These are phyloP conservation scores for Piromyces sp. DNA, from an alignment of 192 early-diverging fungal genomes.

Conservation along the genomic window DNA sequence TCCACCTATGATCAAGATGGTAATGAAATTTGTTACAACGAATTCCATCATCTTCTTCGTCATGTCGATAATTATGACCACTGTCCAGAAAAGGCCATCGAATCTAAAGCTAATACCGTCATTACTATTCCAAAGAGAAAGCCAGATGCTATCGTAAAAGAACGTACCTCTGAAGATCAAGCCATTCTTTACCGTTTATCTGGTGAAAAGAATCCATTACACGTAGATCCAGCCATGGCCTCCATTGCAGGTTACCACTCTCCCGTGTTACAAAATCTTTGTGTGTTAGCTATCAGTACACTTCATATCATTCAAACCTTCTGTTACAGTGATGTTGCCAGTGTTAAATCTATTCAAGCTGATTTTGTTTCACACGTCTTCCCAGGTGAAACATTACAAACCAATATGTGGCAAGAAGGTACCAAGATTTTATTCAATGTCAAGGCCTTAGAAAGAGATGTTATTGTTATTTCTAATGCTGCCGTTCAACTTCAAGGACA, in stretches of 20 bases:
- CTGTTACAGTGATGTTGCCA: conserved; percentile 5
- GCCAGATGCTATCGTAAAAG: conserved; percentile 63
- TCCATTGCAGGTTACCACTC: conserved; percentile 86
- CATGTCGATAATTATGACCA: conserved; percentile 75
- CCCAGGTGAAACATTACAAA: conserved; percentile 95
- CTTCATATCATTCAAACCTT: conserved; percentile 8
- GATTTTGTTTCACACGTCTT: conserved; percentile 74
- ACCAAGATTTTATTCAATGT: conserved; percentile 86
- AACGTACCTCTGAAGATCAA: conserved; percentile 79
- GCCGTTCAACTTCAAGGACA: conserved; percentile 62
- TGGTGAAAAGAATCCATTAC: conserved; percentile 94
- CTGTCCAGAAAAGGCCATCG: conserved; percentile 48
- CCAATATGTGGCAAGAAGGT: conserved; percentile 87
- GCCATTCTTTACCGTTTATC: conserved; percentile 90
- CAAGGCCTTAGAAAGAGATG: conserved; percentile 81
- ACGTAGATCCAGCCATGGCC: conserved; percentile 91
- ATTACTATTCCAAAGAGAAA: conserved; percentile 66
- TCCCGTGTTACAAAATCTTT: conserved; percentile 93
- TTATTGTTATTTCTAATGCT: conserved; percentile 75
- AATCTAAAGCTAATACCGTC: conserved; percentile 52
- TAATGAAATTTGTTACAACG: conserved; percentile 62
- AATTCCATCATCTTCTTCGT: conserved; percentile 88
- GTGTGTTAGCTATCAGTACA: conserved; percentile 74
- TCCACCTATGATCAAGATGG: conserved; percentile 56
- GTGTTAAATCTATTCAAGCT: conserved; percentile 1